phyloP scores from a whole-genome alignment of 768 basidiomycete species.

The Albatrellus ellisii region DNA sequence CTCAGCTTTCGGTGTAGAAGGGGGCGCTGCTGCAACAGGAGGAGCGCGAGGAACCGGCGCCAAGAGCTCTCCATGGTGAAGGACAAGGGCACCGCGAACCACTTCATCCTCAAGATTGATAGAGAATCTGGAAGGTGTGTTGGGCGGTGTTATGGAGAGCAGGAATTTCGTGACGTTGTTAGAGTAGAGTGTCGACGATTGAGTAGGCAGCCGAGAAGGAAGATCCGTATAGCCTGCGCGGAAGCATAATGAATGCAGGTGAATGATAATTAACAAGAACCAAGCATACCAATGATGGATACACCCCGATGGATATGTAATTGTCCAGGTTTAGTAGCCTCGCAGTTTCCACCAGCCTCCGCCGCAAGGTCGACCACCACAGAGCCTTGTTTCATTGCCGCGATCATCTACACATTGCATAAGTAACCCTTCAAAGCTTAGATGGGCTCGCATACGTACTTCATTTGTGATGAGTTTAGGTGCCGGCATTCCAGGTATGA shows the following conservation, averaged over 20 bases:
- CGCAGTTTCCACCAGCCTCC: constrained; percentile 86
- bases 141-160: constrained; percentile 43
- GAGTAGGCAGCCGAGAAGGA: constrained; percentile 79
- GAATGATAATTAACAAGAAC: background rate
- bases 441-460: constrained; percentile 14
- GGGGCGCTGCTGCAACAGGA: constrained; percentile 44
- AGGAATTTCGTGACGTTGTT: constrained; percentile 89
- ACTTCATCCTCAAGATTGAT: constrained; percentile 78
- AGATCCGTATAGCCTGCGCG: constrained; percentile 66
- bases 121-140: constrained; percentile 44
- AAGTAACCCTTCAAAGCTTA: background rate
- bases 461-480: constrained; percentile 75
- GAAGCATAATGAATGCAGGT: background rate
- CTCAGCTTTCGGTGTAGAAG: constrained; percentile 32
- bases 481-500: constrained; percentile 79
- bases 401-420: constrained; percentile 45
- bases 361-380: constrained; percentile 81
- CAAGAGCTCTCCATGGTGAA: constrained; percentile 52
- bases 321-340: constrained; percentile 68
- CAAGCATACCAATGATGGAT: constrained; percentile 56
- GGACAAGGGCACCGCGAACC: constrained; percentile 64
- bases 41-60: constrained; percentile 56
- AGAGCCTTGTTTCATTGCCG: constrained; percentile 87
- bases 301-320: constrained; percentile 58
- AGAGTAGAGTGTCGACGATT: constrained; percentile 81